phyloP scores from a whole-genome alignment of 805 yeast genomes.

The Scheffersomyces amazonensis region DNA sequence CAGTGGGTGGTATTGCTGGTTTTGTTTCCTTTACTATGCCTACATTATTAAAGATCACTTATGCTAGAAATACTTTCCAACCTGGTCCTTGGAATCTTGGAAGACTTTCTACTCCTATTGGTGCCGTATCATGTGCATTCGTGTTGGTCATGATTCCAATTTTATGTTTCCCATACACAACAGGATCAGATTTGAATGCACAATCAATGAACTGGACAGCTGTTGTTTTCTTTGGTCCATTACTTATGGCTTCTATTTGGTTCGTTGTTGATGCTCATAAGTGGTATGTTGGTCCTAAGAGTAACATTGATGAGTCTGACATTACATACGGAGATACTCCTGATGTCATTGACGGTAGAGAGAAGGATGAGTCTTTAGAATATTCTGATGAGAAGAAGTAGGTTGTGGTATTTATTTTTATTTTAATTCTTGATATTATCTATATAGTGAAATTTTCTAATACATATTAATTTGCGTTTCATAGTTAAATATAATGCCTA shows the following conservation, averaged over 20 bases:
- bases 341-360: conserved; percentile 6
- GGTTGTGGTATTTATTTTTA: not conserved
- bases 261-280: conserved; percentile 52
- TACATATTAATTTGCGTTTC: not conserved
- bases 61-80: conserved; percentile 48
- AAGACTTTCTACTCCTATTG: conserved; percentile 44
- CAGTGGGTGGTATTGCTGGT: conserved; percentile 69
- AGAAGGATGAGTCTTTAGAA: conserved; percentile 1
- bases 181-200: conserved; percentile 34
- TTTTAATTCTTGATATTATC: not conserved
- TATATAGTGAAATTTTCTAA: not conserved
- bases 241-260: conserved; percentile 51
- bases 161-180: conserved; percentile 50
- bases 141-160: conserved; percentile 57
- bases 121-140: conserved; percentile 47
- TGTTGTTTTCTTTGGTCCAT: conserved; percentile 58
- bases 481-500: too few relatives aligned
- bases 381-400: conserved; percentile 2
- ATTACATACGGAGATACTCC: conserved; percentile 19
- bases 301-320: conserved; percentile 43
- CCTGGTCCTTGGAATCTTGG: conserved; percentile 74
- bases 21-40: conserved; percentile 69
- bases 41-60: conserved; percentile 54
- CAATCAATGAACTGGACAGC: conserved; percentile 62
- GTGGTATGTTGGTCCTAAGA: conserved; percentile 61